Base-by-base conservation (phyloP, 2,329 filamentous ascomycete genomes). In the Stagonosporopsis tanaceti region DNA sequence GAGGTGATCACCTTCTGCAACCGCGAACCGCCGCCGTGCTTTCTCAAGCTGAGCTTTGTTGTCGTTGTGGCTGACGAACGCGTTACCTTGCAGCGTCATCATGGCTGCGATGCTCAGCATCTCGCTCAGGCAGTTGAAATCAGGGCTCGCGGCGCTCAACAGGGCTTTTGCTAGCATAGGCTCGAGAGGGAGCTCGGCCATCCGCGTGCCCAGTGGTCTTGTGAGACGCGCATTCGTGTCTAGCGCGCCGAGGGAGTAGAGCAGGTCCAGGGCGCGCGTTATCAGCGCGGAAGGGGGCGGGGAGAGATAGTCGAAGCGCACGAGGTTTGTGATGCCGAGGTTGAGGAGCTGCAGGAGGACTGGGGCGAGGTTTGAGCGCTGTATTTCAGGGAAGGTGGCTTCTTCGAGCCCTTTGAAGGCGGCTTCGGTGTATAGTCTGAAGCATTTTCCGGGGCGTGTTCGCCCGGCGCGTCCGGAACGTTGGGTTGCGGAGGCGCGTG, bases 111-210 rank as follows among this genome's bases (percentile, higher is more conserved):
- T 96, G 2, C 89, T 92, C 25, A 98, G 83, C 50, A 98, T 90
- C 76, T 97, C 94, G 71, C 87, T 89, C 12, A 96, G 79, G 65
- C 93, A 97, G 35, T 83, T 84, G 76, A 97, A 96, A 0, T 84
- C 82, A 2, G 64, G 59, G 22, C 52, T 51, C 4, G 86, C 80
- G 0, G 93, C 90, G 17, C 88, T 86, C 8, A 98, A 85, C 4
- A 97, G 82, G 0, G 90, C 91, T 77, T 94, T 96, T 6, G 90
- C 92, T 85, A 97, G 95, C 92, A 97, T 97, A 0, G 95, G 95
- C 66, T 97, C 92, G 7, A 98, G 86, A 0, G 93, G 90, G 40
- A 99, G 81, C 74, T 98, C 94, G 0, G 95, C 94, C 93, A 98
- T 97, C 40, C 92, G 86, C 59, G 87, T 82, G 0, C 95, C 95